Percentiles rank a stretch among this genome's conserved stretches.
phyloP scores from a whole-genome alignment of 2,329 filamentous ascomycete species.

The Phyllosticta capitalensis region DNA sequence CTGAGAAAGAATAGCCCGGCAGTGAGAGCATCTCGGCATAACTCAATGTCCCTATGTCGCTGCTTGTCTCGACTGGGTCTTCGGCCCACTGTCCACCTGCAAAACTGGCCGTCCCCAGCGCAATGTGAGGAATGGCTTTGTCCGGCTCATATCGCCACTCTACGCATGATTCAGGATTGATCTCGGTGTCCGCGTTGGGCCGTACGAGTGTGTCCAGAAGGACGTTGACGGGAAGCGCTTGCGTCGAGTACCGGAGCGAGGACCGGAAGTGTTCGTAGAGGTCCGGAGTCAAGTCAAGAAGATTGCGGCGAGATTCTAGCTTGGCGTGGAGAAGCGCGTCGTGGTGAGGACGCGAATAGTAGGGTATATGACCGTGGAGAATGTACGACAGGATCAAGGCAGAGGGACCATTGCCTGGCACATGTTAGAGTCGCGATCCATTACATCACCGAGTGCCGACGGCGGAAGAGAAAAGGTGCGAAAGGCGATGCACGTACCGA shows the following conservation, averaged over 20 bases:
- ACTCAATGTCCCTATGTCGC: slow-evolving; percentile 50
- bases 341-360: slow-evolving; percentile 47
- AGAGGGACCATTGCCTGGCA: slow-evolving; percentile 50
- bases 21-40: slow-evolving; percentile 54
- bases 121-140: slow-evolving; percentile 43
- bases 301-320: slow-evolving; percentile 35
- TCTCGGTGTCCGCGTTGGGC: slow-evolving; percentile 49
- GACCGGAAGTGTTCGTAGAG: slow-evolving; percentile 51
- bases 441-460: slow-evolving; percentile 17
- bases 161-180: slow-evolving; percentile 42
- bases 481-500: slow-evolving; percentile 19
- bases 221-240: slow-evolving; percentile 51
- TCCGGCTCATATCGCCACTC: slow-evolving; percentile 45
- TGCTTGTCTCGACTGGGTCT: slow-evolving; percentile 41
- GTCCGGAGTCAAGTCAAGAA: slow-evolving; percentile 41
- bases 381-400: slow-evolving; percentile 54
- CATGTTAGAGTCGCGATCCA: slow-evolving; percentile 3
- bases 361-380: slow-evolving; percentile 51
- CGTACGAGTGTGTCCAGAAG: slow-evolving; percentile 50
- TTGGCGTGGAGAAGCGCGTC: slow-evolving; percentile 49
- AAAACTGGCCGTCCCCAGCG: slow-evolving; percentile 41
- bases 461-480: slow-evolving; percentile 4
- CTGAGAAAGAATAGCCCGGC: slow-evolving; percentile 48
- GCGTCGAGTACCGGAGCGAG: slow-evolving; percentile 51
- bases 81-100: slow-evolving; percentile 53